Evolutionary conservation across 495 filamentous ascomycete species (phyloP), one percentile per base, ranked within the genome.

Genomic region (Neurospora hispaniola): DNA sequence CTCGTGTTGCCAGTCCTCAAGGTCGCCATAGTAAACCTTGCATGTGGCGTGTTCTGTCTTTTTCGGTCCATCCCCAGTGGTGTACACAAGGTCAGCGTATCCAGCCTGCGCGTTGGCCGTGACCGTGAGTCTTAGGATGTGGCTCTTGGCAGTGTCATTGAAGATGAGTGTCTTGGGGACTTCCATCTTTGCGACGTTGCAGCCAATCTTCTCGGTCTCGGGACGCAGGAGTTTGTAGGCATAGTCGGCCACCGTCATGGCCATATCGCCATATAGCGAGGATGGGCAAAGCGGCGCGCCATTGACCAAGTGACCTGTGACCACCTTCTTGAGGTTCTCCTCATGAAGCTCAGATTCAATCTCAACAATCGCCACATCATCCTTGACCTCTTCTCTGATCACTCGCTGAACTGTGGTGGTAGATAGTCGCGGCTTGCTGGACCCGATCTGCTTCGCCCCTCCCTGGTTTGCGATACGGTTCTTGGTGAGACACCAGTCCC

Each of bases 181-280:
- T 54, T 87, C 82, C 84, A 93, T 89, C 14, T 90, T 79, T 44
- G 85, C 86, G 43, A 91, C 86, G 75, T 92, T 87, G 74, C 89
- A 84, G 7, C 84, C 86, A 43, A 87, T 81, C n/a, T 85, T 83
- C 74, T 86, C 82, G 20, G 79, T 77, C 10, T 87, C 85, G 1
- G 87, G 87, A 42, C 86, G 85, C 70, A 88, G 79, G 48, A 88
- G 83, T 72, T 88, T 86, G 70, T 91, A 87, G 38, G 90, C 82
- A 74, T 92, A 93, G 38, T 93, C 87, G 73, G 85, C 89, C 48
- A 93, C 80, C 0, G 92, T 94, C 73, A 92, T 86, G 14, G 91
- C 91, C 83, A 93, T 92, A 79, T 95, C 92, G 38, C 89, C 91
- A 73, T 93, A 94, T 2, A 94, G 80, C 3, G 90, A 88, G 35